Evolutionary conservation across 2,329 filamentous ascomycete genomes (phyloP).

Genomic region (Chalaropsis ovoidea): DNA sequence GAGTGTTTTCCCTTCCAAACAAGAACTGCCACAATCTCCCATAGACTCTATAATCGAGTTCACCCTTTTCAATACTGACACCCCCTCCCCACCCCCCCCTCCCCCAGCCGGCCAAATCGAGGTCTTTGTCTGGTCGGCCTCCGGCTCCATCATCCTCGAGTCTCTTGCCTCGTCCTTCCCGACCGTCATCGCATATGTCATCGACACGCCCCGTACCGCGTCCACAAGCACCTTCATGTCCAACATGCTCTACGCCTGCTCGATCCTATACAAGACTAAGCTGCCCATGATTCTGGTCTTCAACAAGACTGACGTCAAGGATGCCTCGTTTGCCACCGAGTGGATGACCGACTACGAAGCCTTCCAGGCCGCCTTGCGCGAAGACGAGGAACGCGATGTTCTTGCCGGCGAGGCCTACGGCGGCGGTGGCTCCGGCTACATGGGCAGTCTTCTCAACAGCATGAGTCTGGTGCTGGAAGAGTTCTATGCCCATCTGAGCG

Average conservation of each 20-base stretch:
- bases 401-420: conserved; percentile 64
- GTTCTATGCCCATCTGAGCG: conserved; percentile 87
- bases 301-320: conserved; percentile 96
- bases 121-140: conserved; percentile 97
- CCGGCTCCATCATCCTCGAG: conserved; percentile 85
- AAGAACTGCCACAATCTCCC: too few relatives aligned
- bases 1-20: conserved; percentile 27
- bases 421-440: conserved; percentile 78
- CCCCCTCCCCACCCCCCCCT: background rate
- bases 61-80: background rate
- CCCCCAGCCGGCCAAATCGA: conserved; percentile 77
- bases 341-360: conserved; percentile 99
- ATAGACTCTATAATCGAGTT: too few relatives aligned
- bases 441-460: conserved; percentile 89
- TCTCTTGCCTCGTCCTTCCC: conserved; percentile 89
- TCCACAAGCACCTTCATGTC: conserved; percentile 98
- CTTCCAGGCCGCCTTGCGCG: conserved; percentile 74
- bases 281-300: conserved; percentile 98
- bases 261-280: conserved; percentile 96
- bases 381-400: conserved; percentile 68
- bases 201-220: conserved; percentile 87
- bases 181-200: conserved; percentile 93
- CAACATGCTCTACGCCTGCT: conserved; percentile 99
- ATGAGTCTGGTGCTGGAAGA: conserved; percentile 98
- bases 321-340: conserved; percentile 82